Conservation (phyloP, 1,284 basidiomycete genomes). For the Cryptococcus jaspeensis region DNA sequence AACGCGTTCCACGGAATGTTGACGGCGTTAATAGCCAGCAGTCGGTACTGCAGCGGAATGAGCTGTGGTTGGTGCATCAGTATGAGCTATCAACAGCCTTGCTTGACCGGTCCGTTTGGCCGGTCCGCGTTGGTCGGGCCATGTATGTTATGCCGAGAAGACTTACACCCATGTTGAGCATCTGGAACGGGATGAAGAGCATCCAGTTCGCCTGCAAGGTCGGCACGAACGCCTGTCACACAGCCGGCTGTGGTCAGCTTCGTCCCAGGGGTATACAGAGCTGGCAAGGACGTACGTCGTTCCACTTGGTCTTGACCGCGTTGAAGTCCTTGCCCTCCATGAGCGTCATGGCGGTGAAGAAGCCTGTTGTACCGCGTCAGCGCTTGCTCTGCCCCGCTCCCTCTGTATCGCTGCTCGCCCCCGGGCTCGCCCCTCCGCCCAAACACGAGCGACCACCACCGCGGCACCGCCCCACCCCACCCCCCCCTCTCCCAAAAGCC, state of each 20-base stretch:
- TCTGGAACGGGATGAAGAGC: constrained; percentile 52
- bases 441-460: too few species aligned
- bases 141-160: neutral
- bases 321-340: constrained; percentile 52
- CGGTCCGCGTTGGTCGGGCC: too few species aligned
- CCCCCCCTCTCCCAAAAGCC: neutral
- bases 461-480: too few species aligned
- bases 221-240: constrained; percentile 33
- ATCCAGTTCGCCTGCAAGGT: constrained; percentile 50
- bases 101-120: too few species aligned
- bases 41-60: constrained; percentile 52
- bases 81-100: too few species aligned
- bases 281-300: constrained; percentile 20
- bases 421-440: too few species aligned
- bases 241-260: neutral
- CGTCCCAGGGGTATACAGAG: neutral
- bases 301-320: constrained; percentile 49
- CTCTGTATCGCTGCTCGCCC: too few species aligned
- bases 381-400: neutral
- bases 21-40: constrained; percentile 52
- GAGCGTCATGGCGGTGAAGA: constrained; percentile 54
- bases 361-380: constrained; percentile 30
- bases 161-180: constrained; percentile 47
- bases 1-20: constrained; percentile 54
- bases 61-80: constrained; percentile 25